Evolutionary conservation across 2,329 filamentous ascomycete genomes (phyloP).

Genomic region (Colletotrichum agaves): DNA sequence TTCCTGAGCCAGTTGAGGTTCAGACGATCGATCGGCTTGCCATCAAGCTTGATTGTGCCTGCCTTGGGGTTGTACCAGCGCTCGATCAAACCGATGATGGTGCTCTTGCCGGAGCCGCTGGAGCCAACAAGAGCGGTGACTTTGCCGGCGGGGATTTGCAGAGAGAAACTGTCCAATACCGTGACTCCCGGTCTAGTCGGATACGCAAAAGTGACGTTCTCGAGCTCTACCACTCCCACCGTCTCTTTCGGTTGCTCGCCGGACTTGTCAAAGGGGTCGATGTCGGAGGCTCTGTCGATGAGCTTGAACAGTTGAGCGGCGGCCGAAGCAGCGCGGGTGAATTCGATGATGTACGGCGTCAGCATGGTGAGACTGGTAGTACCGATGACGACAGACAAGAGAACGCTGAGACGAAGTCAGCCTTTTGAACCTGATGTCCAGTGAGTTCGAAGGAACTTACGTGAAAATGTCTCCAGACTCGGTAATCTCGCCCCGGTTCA

Average conservation of each 20-base stretch:
- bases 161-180: slow-evolving; percentile 54
- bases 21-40: slow-evolving; percentile 46
- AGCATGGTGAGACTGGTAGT: slow-evolving; percentile 49
- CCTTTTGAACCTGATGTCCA: background rate
- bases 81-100: slow-evolving; percentile 52
- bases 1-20: slow-evolving; percentile 53
- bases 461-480: slow-evolving; percentile 53
- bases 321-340: slow-evolving; percentile 50
- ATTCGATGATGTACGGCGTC: slow-evolving; percentile 51
- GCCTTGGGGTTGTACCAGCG: slow-evolving; percentile 51
- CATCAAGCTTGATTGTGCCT: slow-evolving; percentile 51
- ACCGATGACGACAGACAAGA: slow-evolving; percentile 52
- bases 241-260: slow-evolving; percentile 46
- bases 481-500: slow-evolving; percentile 49
- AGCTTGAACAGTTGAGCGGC: slow-evolving; percentile 50
- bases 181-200: slow-evolving; percentile 54
- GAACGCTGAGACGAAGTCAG: slow-evolving; percentile 42
- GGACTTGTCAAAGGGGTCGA: slow-evolving; percentile 48
- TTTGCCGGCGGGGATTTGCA: slow-evolving; percentile 57
- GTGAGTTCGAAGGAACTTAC: slow-evolving; percentile 39
- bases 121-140: slow-evolving; percentile 51
- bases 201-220: slow-evolving; percentile 57
- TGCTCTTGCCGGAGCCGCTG: slow-evolving; percentile 54
- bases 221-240: slow-evolving; percentile 49
- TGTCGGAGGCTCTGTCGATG: slow-evolving; percentile 51